Conservation (phyloP, 2,329 filamentous ascomycete species). For the Coniochaeta ligniaria region DNA sequence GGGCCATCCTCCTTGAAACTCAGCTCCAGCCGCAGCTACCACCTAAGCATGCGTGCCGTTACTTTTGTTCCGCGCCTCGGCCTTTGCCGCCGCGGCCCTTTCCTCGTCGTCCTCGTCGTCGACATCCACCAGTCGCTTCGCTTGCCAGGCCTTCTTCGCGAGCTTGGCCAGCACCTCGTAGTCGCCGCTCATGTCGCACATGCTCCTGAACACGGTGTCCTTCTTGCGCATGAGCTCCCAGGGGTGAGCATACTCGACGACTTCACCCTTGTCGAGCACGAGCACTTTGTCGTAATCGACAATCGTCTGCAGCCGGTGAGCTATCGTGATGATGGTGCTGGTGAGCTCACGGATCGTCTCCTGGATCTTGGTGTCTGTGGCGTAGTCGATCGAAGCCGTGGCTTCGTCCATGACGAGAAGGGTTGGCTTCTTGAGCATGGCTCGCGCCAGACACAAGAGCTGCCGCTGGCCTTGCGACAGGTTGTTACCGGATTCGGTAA, state of each 20-base stretch:
- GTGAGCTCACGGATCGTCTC: constrained; percentile 90
- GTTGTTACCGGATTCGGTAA: constrained; percentile 88
- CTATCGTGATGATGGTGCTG: constrained; percentile 93
- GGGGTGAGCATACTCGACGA: constrained; percentile 88
- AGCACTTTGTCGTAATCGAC: constrained; percentile 98
- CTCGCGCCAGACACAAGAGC: constrained; percentile 85
- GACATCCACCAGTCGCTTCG: constrained; percentile 30
- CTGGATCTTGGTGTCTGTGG: constrained; percentile 92
- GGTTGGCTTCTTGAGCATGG: constrained; percentile 82
- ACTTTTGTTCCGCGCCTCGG: not conserved
- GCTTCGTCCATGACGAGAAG: constrained; percentile 99
- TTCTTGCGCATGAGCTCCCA: constrained; percentile 70
- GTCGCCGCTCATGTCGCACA: constrained; percentile 61
- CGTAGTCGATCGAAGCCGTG: constrained; percentile 94
- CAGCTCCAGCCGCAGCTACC: not conserved
- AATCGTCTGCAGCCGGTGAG: constrained; percentile 91
- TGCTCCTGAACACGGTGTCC: constrained; percentile 54
- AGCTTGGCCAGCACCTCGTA: constrained; percentile 41
- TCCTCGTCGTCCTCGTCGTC: constrained; percentile 19
- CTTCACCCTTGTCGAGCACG: constrained; percentile 80
- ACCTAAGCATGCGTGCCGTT: not conserved
- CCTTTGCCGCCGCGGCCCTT: not conserved
- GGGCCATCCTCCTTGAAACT: not conserved
- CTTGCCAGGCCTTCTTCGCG: constrained; percentile 45
- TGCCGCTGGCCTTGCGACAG: constrained; percentile 94